phyloP scores from a whole-genome alignment of 1,284 basidiomycete species.

The Ceratorhiza oryzae-sativae region DNA sequence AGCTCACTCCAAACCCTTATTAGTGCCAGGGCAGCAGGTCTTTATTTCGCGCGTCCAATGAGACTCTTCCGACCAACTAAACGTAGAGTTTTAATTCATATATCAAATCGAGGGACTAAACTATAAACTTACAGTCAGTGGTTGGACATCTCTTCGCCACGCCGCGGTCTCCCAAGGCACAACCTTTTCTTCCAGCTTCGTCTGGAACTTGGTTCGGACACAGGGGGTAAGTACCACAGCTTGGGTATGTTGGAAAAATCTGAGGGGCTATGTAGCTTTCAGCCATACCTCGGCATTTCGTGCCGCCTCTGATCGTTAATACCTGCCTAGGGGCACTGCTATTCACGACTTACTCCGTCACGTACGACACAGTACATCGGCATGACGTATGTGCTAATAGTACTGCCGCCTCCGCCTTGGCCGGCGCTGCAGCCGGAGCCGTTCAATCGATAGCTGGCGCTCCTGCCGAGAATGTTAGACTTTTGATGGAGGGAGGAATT shows the following conservation, averaged over 20 bases:
- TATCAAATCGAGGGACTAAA: slow-evolving; percentile 24
- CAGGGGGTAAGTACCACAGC: slow-evolving; percentile 65
- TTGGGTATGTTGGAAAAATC: slow-evolving; percentile 6
- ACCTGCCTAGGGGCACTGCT: slow-evolving; percentile 70
- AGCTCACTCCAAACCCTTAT: not conserved
- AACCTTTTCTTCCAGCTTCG: slow-evolving; percentile 62
- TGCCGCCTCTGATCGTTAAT: slow-evolving; percentile 77
- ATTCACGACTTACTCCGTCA: slow-evolving; percentile 70
- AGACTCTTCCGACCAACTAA: slow-evolving; percentile 77
- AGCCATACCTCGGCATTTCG: slow-evolving; percentile 76
- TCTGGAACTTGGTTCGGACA: slow-evolving; percentile 64
- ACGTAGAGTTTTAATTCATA: slow-evolving; percentile 55
- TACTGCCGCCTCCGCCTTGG: slow-evolving; percentile 63
- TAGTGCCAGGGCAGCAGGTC: not conserved
- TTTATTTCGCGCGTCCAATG: slow-evolving; percentile 58
- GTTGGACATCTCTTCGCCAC: slow-evolving; percentile 74
- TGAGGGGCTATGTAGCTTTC: slow-evolving; percentile 56
- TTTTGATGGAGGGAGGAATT: slow-evolving; percentile 60
- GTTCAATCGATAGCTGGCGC: slow-evolving; percentile 75
- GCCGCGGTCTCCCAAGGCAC: slow-evolving; percentile 65
- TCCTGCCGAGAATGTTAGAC: slow-evolving; percentile 75
- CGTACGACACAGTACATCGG: slow-evolving; percentile 25
- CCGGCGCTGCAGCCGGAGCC: slow-evolving; percentile 72
- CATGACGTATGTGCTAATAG: slow-evolving; percentile 40
- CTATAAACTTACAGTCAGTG: slow-evolving; percentile 62